Percentiles rank a stretch among this genome's conserved stretches.
These are phyloP conservation scores for Euphorbia corollata DNA, from an alignment of 441 rosid genomes.

Conservation along the genomic window DNA sequence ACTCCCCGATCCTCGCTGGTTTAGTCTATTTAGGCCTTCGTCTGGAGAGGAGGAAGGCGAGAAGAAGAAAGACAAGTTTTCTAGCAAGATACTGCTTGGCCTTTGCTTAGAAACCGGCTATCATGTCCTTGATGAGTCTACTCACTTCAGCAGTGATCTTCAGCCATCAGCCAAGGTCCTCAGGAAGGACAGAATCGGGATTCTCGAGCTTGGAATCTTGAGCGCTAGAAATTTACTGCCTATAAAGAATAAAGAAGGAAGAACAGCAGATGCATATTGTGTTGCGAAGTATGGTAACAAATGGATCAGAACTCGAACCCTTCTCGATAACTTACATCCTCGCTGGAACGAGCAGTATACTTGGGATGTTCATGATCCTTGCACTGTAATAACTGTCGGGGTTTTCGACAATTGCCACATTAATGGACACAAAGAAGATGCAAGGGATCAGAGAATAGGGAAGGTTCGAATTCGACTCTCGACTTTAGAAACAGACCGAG, in stretches of 20 bases:
- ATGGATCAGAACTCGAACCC: conserved; percentile 49
- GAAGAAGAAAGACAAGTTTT: conserved; percentile 50
- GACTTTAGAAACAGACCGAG: conserved; percentile 37
- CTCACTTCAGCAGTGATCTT: conserved; percentile 42
- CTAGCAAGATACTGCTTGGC: conserved; percentile 45
- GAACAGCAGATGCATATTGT: conserved; percentile 44
- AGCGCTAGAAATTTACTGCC: conserved; percentile 39
- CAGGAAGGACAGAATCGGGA: conserved; percentile 35
- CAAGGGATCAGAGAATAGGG: conserved; percentile 41
- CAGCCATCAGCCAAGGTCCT: conserved; percentile 40
- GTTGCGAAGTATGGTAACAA: conserved; percentile 49
- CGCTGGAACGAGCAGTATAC: conserved; percentile 59
- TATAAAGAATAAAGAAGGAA: conserved; percentile 34
- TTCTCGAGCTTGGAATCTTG: conserved; percentile 43
- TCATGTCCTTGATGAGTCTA: conserved; percentile 50
- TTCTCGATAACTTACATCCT: conserved; percentile 39
- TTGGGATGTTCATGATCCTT: conserved; percentile 61
- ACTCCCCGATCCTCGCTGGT: conserved; percentile 31
- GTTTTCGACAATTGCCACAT: conserved; percentile 46
- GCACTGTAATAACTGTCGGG: conserved; percentile 44
- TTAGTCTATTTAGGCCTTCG: conserved; percentile 24
- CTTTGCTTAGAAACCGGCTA: conserved; percentile 41
- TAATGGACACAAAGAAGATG: conserved; percentile 57
- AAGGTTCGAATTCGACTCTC: conserved; percentile 51
- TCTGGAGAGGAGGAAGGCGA: conserved; percentile 20